These are phyloP conservation scores for Eutrema heterophyllum DNA, from an alignment of 345 rosid genomes.

Conservation along the genomic window DNA sequence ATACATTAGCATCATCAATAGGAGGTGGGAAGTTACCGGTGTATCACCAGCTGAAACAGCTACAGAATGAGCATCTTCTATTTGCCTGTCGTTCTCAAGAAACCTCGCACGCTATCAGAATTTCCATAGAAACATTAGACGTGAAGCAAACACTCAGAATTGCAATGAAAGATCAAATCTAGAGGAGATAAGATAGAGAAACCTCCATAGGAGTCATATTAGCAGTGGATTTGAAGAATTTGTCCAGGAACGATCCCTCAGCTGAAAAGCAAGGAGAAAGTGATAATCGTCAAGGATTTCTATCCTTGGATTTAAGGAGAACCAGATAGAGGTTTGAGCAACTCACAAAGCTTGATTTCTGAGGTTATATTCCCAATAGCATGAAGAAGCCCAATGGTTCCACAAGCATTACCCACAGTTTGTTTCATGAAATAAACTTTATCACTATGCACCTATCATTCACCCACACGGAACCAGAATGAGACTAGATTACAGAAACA, in stretches of 20 bases:
- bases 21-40: conserved; percentile 33
- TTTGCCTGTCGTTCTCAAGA: conserved; percentile 74
- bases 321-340: neutral
- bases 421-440: conserved; percentile 92
- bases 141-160: neutral
- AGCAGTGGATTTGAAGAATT: conserved; percentile 65
- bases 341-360: conserved; percentile 67
- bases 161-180: neutral
- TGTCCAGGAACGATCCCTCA: conserved; percentile 79
- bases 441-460: conserved; percentile 45
- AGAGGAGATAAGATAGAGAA: conserved; percentile 3
- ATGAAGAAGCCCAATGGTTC: conserved; percentile 96
- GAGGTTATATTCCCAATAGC: conserved; percentile 84
- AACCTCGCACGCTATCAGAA: conserved; percentile 58
- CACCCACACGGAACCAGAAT: conserved; percentile 6
- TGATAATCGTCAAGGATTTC: neutral
- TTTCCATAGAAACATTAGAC: neutral
- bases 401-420: conserved; percentile 98
- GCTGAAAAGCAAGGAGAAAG: conserved; percentile 38
- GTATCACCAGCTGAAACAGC: conserved; percentile 92
- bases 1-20: neutral
- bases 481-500: neutral
- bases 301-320: neutral
- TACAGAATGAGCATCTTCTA: conserved; percentile 88
- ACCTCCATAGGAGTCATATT: conserved; percentile 75